phyloP scores from a whole-genome alignment of 331 rosid species.

The Spiraea crenata region DNA sequence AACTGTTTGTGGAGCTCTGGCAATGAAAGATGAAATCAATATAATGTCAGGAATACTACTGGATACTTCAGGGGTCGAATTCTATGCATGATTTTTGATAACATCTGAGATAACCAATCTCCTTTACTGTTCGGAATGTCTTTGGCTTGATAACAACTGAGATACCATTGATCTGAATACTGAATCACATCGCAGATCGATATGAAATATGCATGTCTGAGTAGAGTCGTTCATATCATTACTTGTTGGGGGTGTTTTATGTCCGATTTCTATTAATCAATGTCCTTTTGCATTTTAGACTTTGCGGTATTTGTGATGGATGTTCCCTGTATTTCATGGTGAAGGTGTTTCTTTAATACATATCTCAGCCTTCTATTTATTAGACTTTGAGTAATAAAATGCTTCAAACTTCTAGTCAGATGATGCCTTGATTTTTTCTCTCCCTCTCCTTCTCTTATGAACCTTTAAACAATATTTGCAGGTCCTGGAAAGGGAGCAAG shows the following conservation, averaged over 20 bases:
- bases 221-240: not conserved
- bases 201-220: not conserved
- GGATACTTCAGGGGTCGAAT: not conserved
- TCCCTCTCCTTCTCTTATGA: slow-evolving; percentile 13
- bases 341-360: not conserved
- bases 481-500: slow-evolving; percentile 81
- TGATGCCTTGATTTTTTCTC: slow-evolving; percentile 26
- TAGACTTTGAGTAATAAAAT: not conserved
- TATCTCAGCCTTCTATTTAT: not conserved
- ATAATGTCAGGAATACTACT: not conserved
- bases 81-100: not conserved
- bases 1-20: not conserved
- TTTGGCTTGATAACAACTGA: not conserved
- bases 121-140: not conserved
- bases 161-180: not conserved
- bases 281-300: not conserved
- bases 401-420: slow-evolving; percentile 5
- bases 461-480: slow-evolving; percentile 28
- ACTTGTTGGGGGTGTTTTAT: slow-evolving; percentile 3
- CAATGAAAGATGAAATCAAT: not conserved
- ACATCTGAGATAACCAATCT: not conserved
- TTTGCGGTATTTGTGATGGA: not conserved
- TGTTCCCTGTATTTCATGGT: not conserved
- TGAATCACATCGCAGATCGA: not conserved
- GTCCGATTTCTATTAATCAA: not conserved